A percentile compares a stretch with the other conserved stretches of the same genome.
Conservation (phyloP, 257 asterid genomes). For the Nicotiana tabacum region DNA sequence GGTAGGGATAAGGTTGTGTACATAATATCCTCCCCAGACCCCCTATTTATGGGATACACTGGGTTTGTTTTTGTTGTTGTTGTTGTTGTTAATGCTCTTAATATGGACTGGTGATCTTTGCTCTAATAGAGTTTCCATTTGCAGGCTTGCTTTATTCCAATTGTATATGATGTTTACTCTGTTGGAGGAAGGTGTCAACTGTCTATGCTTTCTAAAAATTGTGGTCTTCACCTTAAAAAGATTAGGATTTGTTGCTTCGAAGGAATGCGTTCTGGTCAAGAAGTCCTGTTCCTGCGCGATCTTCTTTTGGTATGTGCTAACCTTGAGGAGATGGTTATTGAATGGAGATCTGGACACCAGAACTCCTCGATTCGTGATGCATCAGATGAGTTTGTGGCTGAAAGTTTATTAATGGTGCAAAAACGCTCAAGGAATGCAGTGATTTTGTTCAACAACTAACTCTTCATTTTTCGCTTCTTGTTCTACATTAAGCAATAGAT, state of each 20-base stretch:
- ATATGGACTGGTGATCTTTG: not conserved
- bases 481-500: not conserved
- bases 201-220: not conserved
- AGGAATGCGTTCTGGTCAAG: conserved; percentile 1
- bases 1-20: too few species aligned
- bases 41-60: too few species aligned
- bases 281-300: conserved; percentile 4
- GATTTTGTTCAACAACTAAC: not conserved
- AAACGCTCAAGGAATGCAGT: not conserved
- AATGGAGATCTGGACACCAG: not conserved
- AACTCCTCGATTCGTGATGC: not conserved
- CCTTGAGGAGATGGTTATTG: conserved; percentile 4
- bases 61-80: too few species aligned
- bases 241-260: not conserved
- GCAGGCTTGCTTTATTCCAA: conserved; percentile 1
- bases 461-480: not conserved
- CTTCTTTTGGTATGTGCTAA: conserved; percentile 3
- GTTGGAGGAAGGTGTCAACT: not conserved
- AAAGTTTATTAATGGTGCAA: not conserved
- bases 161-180: not conserved
- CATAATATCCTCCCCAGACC: too few species aligned
- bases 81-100: not conserved
- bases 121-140: not conserved
- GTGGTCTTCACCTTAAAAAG: not conserved
- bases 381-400: not conserved